Percentiles rank a stretch among this genome's conserved stretches.
These are phyloP conservation scores for Pythium sp. DNA, from an alignment of 352 stramenopile genomes.

Conservation along the genomic window DNA sequence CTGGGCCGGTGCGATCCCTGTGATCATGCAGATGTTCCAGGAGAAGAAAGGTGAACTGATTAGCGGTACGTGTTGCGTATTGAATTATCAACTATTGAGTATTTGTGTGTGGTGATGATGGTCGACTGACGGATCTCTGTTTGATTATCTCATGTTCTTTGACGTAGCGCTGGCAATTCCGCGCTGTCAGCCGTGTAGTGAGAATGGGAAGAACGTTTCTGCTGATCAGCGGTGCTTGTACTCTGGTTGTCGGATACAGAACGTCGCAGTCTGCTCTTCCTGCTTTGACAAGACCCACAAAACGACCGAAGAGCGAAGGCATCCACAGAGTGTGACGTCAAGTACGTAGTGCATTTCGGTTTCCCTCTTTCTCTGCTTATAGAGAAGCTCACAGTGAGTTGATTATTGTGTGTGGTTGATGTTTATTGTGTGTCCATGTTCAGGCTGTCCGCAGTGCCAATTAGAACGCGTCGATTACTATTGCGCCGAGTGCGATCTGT, in stretches of 20 bases:
- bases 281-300: constrained; percentile 17
- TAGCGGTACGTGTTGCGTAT: background rate
- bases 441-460: constrained; percentile 70
- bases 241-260: constrained; percentile 7
- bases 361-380: background rate
- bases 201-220: background rate
- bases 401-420: background rate
- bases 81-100: background rate
- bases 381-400: background rate
- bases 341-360: constrained; percentile 19
- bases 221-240: constrained; percentile 20
- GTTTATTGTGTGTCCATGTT: background rate
- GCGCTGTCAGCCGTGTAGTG: constrained; percentile 8
- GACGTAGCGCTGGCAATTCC: constrained; percentile 8
- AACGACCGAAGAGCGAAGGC: constrained; percentile 14
- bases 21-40: constrained; percentile 9
- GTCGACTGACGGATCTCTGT: background rate
- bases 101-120: background rate
- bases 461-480: constrained; percentile 38
- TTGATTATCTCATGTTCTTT: background rate
- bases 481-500: constrained; percentile 60
- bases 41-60: constrained; percentile 11
- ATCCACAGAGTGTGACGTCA: constrained; percentile 22
- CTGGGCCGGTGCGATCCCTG: constrained; percentile 7
- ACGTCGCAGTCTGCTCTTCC: constrained; percentile 13